Base-by-base conservation (phyloP, 371 early-diverging fungal genomes). In the Rhizopus delemar region DNA sequence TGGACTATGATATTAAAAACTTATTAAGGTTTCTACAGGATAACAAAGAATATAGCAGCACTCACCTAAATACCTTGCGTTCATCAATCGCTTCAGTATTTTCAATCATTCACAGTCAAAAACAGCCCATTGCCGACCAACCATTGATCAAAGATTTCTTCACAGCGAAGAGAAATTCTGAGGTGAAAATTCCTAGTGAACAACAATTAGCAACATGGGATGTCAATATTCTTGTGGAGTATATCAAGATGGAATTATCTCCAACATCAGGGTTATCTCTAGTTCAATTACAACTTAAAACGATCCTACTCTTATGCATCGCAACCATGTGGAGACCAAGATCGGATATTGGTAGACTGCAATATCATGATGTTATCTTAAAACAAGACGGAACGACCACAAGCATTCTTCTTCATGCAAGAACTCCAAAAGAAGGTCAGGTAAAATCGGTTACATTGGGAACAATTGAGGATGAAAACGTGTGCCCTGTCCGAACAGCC, bases 321-420 rank as follows among this genome's bases (percentile, higher is more conserved):
- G 15, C 11, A 2, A 62, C 57, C 13, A 62, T 56, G 62, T 45
- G 57, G 56, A 28, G 53, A 15, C 62, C 56, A 22, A 36, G 62
- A 51, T 16, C 7, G 1, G 57, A 52, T 39, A 62, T 57, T 8
- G 57, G 2, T 11, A 36, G 52, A n/a, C 4, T 57, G 8, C 57
- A 57, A 52, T 31, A 45, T 11, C n/a, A 56, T 32, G 43, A 62
- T 51, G 5, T 38, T 5, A 13, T 8, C 13, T 29, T 52, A 0
- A 34, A 34, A 55, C 49, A 60, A 28, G 33, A 46, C 2, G 31
- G 13, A 2, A 36, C 11, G 2, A 36, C 36, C 36, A 8, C 36
- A 36, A 36, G 36, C 2, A 36, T 36, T 36, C 36, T 0, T 36
- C 0, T 36, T 2, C 36, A 36, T 36, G 4, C n/a, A 29, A 22